Percentiles rank a stretch among this genome's conserved stretches.
phyloP scores from a whole-genome alignment of 2,329 filamentous ascomycete species.

The Pezicula neosporulosa region DNA sequence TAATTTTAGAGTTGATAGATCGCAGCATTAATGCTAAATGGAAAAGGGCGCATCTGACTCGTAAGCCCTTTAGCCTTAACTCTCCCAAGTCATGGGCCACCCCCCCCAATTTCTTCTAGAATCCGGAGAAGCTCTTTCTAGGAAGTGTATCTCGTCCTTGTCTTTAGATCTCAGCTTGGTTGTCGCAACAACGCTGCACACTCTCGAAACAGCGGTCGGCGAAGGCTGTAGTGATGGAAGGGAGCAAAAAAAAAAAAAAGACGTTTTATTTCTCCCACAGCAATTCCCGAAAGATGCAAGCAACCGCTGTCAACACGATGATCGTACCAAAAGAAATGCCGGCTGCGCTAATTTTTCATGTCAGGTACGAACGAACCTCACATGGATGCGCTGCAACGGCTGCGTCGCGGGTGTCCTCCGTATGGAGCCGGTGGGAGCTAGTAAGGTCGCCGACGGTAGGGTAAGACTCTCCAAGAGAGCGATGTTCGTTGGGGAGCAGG shows the following conservation, averaged over 20 bases:
- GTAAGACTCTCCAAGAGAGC: too few species aligned
- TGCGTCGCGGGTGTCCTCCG: not conserved
- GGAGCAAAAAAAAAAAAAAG: not conserved
- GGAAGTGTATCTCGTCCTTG: too few species aligned
- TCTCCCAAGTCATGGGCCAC: too few species aligned
- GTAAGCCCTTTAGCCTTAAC: not conserved
- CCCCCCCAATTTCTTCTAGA: too few species aligned
- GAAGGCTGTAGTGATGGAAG: too few species aligned
- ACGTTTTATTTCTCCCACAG: not conserved
- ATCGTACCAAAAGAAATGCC: constrained; percentile 2
- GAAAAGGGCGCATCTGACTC: not conserved
- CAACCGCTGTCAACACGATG: not conserved
- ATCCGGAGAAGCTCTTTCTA: too few species aligned
- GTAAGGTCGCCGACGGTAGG: too few species aligned
- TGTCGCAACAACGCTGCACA: not conserved
- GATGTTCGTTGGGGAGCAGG: constrained; percentile 1
- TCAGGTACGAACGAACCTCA: constrained; percentile 1
- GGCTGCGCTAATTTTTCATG: not conserved
- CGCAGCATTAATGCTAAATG: not conserved
- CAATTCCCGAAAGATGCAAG: not conserved
- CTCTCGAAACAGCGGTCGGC: not conserved
- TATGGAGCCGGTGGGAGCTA: not conserved
- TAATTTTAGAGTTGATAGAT: not conserved
- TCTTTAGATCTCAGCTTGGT: too few species aligned
- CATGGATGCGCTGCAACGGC: not conserved